Percentiles rank a stretch among this genome's conserved stretches.
Conservation (phyloP, 2,329 filamentous ascomycete species). For the Hypoxylon sp. region DNA sequence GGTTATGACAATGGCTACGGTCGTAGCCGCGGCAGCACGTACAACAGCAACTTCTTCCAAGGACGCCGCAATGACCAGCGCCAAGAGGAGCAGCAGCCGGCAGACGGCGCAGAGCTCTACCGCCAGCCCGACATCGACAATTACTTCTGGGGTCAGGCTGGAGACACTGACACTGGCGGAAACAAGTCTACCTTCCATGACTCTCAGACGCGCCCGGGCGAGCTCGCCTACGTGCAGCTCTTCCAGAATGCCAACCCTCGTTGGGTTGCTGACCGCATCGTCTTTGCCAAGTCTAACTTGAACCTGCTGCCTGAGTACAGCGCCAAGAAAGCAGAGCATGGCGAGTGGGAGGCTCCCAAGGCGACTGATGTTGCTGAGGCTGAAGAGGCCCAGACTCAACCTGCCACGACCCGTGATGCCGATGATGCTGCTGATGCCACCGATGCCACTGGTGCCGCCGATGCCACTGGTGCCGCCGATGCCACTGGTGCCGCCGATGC, state of each 20-base stretch:
- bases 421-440: background rate
- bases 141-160: conserved; percentile 33
- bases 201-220: conserved; percentile 32
- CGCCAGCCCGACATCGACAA: conserved; percentile 33
- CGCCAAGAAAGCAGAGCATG: conserved; percentile 41
- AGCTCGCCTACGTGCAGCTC: conserved; percentile 44
- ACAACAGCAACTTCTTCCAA: conserved; percentile 25
- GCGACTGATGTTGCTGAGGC: background rate
- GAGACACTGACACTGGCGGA: too few relatives aligned
- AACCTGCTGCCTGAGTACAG: conserved; percentile 44
- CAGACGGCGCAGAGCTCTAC: conserved; percentile 36
- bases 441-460: background rate
- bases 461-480: background rate
- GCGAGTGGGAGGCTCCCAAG: conserved; percentile 38
- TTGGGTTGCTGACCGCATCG: conserved; percentile 43
- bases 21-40: conserved; percentile 10
- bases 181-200: conserved; percentile 41
- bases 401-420: background rate
- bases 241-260: conserved; percentile 42
- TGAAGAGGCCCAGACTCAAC: conserved; percentile 2
- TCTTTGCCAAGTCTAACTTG: conserved; percentile 46
- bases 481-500: background rate
- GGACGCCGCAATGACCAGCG: conserved; percentile 11
- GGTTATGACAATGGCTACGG: conserved; percentile 17
- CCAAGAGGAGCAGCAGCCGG: conserved; percentile 12